phyloP scores from a whole-genome alignment of 176 grass and related monocot species.

The Aegilops speltoides region DNA sequence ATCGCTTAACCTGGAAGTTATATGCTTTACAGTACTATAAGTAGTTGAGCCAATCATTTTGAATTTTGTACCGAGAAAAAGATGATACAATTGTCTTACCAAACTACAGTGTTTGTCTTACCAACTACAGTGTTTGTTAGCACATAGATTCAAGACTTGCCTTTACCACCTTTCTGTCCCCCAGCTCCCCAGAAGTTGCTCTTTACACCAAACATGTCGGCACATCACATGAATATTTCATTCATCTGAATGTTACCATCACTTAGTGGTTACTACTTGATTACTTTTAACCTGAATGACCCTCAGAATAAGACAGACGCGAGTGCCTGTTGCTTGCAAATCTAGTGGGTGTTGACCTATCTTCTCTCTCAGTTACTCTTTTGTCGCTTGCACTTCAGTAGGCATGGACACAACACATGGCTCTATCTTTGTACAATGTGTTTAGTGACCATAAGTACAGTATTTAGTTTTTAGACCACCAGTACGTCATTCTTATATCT shows the following conservation, averaged over 20 bases:
- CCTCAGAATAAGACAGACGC: too few species aligned
- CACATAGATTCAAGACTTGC: background rate
- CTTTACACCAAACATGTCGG: slow-evolving; percentile 12
- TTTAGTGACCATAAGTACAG: background rate
- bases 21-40: slow-evolving; percentile 20
- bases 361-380: background rate
- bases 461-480: background rate
- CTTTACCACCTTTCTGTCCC: slow-evolving; percentile 36
- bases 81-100: slow-evolving; percentile 32
- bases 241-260: background rate
- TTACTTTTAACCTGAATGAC: too few species aligned
- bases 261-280: too few species aligned
- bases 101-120: slow-evolving; percentile 13
- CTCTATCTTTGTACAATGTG: background rate
- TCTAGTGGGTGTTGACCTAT: slow-evolving; percentile 6
- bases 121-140: background rate
- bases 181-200: slow-evolving; percentile 18
- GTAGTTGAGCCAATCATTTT: slow-evolving; percentile 14
- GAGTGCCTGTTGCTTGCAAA: background rate
- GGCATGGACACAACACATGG: slow-evolving; percentile 8
- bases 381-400: background rate
- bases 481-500: background rate
- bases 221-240: background rate
- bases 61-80: slow-evolving; percentile 15
- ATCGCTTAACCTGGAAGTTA: slow-evolving; percentile 31